Base-by-base conservation (phyloP, 768 basidiomycete species). In the Rhodotorula diobovata region DNA sequence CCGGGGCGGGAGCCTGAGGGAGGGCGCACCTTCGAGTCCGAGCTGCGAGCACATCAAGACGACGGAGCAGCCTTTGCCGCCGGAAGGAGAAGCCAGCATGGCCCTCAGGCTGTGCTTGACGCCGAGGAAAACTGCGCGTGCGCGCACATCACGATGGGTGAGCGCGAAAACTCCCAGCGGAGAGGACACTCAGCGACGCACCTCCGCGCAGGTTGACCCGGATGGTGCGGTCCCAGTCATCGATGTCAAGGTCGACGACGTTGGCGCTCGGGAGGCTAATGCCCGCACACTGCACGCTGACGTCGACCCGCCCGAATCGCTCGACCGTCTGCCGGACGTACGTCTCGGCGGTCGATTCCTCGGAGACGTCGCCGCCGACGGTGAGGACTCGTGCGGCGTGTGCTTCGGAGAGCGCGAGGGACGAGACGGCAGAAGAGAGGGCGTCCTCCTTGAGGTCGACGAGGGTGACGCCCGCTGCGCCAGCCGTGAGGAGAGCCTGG, bases 211-310 rank as follows among this genome's bases (percentile, higher is more conserved):
- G 16, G 58, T 68, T 68, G 41, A 68, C 46, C 6, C 18, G 10
- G 30, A 68, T 68, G 1, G 43, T 37, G 41, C 16, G 28, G 34
- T 68, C 67, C 21, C 37, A 68, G 34, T 55, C 53, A 18, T 43
- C 51, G 11, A 46, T 60, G 23, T 34, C 41, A 1, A 54, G 45
- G 25, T 68, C 67, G 34, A 62, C 32, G 6, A 68, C 35, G 23
- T 25, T 5, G 25, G 16, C 16, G 34, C 7, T 10, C 0, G 30
- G 32, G 9, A 34, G 34, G 10, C 43, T 48, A 43, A 68, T 61
- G 28, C 67, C 67, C 1, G 67, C 67, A 28, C 67, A 68, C 37
- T 68, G 67, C 20, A 68, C 60, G 41, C 41, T 46, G 4, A 68
- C 39, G 43, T 68, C 67, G 32, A 68, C 41, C 25, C 54, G 12